Evolutionary conservation across 768 basidiomycete species (phyloP).

Genomic region (Tephrocybe sp.): DNA sequence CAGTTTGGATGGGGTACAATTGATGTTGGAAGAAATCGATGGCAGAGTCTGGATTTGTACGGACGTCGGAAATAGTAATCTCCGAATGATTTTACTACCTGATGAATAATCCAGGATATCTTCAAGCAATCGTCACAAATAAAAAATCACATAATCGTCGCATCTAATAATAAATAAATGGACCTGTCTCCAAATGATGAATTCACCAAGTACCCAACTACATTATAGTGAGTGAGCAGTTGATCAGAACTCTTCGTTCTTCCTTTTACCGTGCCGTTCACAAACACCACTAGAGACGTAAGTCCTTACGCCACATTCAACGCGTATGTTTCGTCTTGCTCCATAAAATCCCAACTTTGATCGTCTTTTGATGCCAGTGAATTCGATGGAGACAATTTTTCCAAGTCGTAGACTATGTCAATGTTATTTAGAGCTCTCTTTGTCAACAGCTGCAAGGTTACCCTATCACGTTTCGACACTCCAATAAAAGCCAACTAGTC

Average conservation of each 20-base stretch:
- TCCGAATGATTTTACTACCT: too few relatives aligned
- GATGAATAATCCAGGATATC: too few relatives aligned
- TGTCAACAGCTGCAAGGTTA: too few relatives aligned
- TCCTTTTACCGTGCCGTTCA: slow-evolving; percentile 1
- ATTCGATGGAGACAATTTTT: not conserved
- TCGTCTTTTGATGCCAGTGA: not conserved
- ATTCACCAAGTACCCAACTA: not conserved
- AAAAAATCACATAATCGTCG: too few relatives aligned
- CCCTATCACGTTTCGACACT: too few relatives aligned
- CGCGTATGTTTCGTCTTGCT: not conserved
- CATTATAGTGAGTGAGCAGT: not conserved
- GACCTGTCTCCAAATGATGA: not conserved
- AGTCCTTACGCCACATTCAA: not conserved
- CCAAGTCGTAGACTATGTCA: not conserved
- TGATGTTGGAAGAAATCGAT: too few relatives aligned
- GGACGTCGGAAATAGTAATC: too few relatives aligned
- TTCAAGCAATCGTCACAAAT: too few relatives aligned
- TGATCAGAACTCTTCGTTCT: not conserved
- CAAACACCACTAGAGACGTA: slow-evolving; percentile 26
- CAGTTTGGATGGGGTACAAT: too few relatives aligned
- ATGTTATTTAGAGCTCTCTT: not conserved
- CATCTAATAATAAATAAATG: too few relatives aligned
- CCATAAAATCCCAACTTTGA: not conserved
- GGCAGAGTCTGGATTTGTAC: too few relatives aligned
- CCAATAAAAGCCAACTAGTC: too few relatives aligned